Evolutionary conservation across 805 yeast genomes (phyloP), one percentile per base, ranked within the genome.

Genomic region (Metschnikowia rubicola): DNA sequence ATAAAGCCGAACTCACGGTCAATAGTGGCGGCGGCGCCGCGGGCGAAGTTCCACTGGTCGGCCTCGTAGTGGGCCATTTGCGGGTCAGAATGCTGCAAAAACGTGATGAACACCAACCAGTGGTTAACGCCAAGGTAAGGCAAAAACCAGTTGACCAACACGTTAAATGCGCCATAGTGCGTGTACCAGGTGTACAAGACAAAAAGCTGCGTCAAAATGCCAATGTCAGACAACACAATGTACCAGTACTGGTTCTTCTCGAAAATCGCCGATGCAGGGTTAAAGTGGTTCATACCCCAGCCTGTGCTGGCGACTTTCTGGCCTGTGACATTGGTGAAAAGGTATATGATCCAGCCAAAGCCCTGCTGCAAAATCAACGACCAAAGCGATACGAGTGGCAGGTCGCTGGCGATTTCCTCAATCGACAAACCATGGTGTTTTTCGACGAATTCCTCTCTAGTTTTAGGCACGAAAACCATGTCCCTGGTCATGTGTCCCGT

Each of bases 1-100:
- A 85, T 73, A 63, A 87, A 84, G 30, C 92, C 91, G 63, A 86
- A 85, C 62, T 86, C 82, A 62, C 96, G 76, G 68, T 88, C 96
- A 53, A 88, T 82, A 47, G 96, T 88, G 51, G 92, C 87, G 46
- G 94, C 91, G 30, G 96, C 96, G 56, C 96, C 96, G 62, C 91
- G 79, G 42, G 91, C 90, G 64, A 86, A 86, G 57, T 78, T 87
- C 96, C 96, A 88, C 66, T 83, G 84, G 35, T 68, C 60, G 48
- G 83, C 78, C 50, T 81, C 83, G 70, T 88, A 88, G 67, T 88
- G 96, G 30, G 96, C 91, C 75, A 88, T 75, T 12, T 78, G 58
- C 30, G 88, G 81, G 65, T 86, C 92, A 13, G 94, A 79, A 71
- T 88, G 96, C 67, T 88, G 96, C 59, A 88, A 77, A 66, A 71